Conservation (phyloP, 2,329 filamentous ascomycete genomes). For the Ilyonectria destructans region DNA sequence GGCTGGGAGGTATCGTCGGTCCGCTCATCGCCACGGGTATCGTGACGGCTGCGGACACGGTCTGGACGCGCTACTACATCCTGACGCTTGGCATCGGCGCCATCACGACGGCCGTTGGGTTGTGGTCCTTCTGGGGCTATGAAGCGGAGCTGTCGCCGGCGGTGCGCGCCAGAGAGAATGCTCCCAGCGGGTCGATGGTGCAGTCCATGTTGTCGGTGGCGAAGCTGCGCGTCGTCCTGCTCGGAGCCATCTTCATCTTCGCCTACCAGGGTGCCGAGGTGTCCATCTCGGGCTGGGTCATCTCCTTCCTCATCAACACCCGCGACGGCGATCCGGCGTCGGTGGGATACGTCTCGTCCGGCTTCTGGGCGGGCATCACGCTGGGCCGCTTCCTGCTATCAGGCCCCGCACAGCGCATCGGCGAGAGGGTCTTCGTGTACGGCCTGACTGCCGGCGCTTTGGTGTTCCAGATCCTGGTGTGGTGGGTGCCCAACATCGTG, state of each 20-base stretch:
- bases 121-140: slow-evolving; percentile 80
- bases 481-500: slow-evolving; percentile 83
- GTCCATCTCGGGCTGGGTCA: slow-evolving; percentile 88
- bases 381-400: slow-evolving; percentile 82
- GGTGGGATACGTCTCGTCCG: slow-evolving; percentile 86
- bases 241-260: slow-evolving; percentile 88
- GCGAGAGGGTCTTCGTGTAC: slow-evolving; percentile 81
- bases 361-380: slow-evolving; percentile 83
- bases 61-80: slow-evolving; percentile 83
- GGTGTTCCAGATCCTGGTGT: slow-evolving; percentile 82
- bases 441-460: slow-evolving; percentile 73
- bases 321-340: slow-evolving; percentile 78
- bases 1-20: slow-evolving; percentile 76
- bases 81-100: slow-evolving; percentile 74
- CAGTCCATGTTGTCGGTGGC: slow-evolving; percentile 65
- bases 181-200: slow-evolving; percentile 49
- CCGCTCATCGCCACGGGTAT: slow-evolving; percentile 84
- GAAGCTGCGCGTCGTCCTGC: slow-evolving; percentile 74
- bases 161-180: slow-evolving; percentile 54
- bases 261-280: slow-evolving; percentile 90
- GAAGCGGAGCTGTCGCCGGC: slow-evolving; percentile 70
- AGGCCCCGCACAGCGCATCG: slow-evolving; percentile 76
- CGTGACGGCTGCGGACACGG: slow-evolving; percentile 70
- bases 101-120: slow-evolving; percentile 70
- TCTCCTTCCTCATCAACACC: slow-evolving; percentile 84